Evolutionary conservation across 2,329 filamentous ascomycete species (phyloP).

Genomic region (Plectosphaerella plurivora): DNA sequence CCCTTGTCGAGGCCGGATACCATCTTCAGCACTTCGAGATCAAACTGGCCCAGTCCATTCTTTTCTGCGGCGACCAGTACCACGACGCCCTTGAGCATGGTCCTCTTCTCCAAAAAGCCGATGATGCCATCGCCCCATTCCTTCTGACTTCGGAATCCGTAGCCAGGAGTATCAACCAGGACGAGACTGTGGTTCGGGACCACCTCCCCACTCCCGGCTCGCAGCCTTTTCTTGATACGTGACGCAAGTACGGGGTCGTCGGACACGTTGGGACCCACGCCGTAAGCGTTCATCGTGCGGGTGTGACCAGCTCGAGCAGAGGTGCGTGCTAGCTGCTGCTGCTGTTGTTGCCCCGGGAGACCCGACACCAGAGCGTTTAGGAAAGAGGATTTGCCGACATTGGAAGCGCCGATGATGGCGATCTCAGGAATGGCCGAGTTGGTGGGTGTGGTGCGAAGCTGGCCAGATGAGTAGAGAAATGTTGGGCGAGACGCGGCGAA

Average conservation of each 20-base stretch:
- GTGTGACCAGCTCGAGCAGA: constrained; percentile 49
- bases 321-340: constrained; percentile 38
- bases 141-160: constrained; percentile 39
- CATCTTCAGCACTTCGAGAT: constrained; percentile 1
- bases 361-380: constrained; percentile 64
- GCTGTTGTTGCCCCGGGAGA: constrained; percentile 34
- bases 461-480: constrained; percentile 47
- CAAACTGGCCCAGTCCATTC: constrained; percentile 16
- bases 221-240: constrained; percentile 1
- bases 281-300: constrained; percentile 51
- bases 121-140: constrained; percentile 50
- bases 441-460: constrained; percentile 40
- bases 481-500: background rate
- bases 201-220: constrained; percentile 24
- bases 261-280: constrained; percentile 35
- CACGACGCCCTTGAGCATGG: constrained; percentile 45
- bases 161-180: constrained; percentile 48
- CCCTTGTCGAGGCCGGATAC: constrained; percentile 24
- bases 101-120: constrained; percentile 43
- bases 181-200: constrained; percentile 42
- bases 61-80: constrained; percentile 50
- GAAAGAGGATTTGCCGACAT: constrained; percentile 85
- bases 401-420: constrained; percentile 79
- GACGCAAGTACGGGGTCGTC: background rate
- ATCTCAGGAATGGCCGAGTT: constrained; percentile 57